Conservation (phyloP, 305 asterid species). For the Withania somnifera region DNA sequence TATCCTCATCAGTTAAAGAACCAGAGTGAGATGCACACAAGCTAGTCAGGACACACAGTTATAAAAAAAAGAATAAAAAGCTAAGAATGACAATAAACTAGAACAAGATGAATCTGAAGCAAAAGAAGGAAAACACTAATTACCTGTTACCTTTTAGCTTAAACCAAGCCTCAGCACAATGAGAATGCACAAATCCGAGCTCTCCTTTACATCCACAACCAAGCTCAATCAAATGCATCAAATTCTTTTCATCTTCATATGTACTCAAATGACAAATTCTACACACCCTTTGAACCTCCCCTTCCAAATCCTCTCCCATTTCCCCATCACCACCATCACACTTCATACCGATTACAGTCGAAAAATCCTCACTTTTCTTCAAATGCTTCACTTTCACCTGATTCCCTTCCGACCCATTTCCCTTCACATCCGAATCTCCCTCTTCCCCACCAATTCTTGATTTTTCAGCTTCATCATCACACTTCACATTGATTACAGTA, state of each 20-base stretch:
- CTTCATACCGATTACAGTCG: conserved; percentile 33
- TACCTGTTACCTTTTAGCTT: conserved; percentile 72
- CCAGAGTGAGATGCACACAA: no score
- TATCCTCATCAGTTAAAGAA: background rate
- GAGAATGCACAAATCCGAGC: conserved; percentile 59
- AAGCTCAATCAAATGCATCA: conserved; percentile 47
- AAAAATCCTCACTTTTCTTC: conserved; percentile 10
- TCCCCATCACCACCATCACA: background rate
- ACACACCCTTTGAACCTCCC: conserved; percentile 40
- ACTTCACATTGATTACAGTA: conserved; percentile 29
- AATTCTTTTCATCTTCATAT: conserved; percentile 29
- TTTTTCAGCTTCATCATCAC: conserved; percentile 10
- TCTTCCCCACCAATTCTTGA: background rate
- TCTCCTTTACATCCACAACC: conserved; percentile 93
- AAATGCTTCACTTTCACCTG: conserved; percentile 13
- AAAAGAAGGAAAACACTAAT: background rate
- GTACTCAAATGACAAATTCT: conserved; percentile 75
- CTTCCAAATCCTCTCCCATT: conserved; percentile 5
- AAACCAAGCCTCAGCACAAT: conserved; percentile 87
- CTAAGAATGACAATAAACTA: background rate
- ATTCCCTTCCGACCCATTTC: conserved; percentile 12
- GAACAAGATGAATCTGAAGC: background rate
- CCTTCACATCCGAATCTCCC: conserved; percentile 19
- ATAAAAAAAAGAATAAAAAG: no score
- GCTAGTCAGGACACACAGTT: no score